These are phyloP conservation scores for Chaetomium sp. DNA, from an alignment of 2,329 filamentous ascomycete species.

Conservation along the genomic window DNA sequence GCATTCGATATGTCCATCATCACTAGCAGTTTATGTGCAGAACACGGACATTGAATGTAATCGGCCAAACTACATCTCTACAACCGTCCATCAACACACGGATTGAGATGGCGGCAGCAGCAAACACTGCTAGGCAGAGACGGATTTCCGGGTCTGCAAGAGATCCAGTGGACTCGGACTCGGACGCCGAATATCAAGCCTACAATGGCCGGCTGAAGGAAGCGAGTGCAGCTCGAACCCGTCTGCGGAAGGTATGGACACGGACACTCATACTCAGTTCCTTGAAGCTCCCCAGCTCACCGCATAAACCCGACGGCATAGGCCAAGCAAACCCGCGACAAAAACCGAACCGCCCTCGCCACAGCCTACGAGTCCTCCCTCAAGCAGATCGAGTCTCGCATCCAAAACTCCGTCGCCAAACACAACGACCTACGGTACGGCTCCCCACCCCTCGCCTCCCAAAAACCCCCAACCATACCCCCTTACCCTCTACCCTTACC, in stretches of 20 bases:
- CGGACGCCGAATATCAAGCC: constrained; percentile 27
- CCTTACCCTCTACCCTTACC: background rate
- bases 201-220: constrained; percentile 29
- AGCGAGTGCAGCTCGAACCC: constrained; percentile 29
- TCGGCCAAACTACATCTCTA: background rate
- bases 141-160: background rate
- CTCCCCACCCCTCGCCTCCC: background rate
- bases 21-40: no score
- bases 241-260: constrained; percentile 27
- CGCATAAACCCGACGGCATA: background rate
- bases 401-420: constrained; percentile 28
- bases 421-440: constrained; percentile 29
- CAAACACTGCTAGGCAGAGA: constrained; percentile 27
- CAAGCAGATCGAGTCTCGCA: constrained; percentile 24
- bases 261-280: background rate
- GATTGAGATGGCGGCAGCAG: constrained; percentile 27
- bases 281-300: background rate
- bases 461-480: background rate
- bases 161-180: constrained; percentile 22
- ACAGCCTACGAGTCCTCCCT: constrained; percentile 25
- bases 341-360: constrained; percentile 27
- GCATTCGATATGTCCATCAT: constrained; percentile 2
- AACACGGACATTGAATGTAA: constrained; percentile 15
- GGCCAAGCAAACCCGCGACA: constrained; percentile 31
- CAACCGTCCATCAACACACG: background rate